Base-by-base conservation (phyloP, 345 rosid genomes). In the Pistacia integerrima region DNA sequence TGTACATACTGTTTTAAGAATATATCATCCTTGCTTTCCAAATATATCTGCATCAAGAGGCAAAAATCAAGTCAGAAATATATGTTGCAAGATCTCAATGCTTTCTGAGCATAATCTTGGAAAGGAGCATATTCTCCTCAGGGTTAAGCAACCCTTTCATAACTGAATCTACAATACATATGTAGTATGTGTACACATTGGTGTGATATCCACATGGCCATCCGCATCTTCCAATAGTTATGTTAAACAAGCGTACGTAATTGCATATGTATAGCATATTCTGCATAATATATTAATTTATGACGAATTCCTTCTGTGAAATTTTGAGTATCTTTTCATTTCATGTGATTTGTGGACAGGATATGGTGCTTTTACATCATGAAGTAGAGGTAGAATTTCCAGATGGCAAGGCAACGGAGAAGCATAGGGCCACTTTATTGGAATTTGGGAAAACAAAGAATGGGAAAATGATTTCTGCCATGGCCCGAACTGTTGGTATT, bases 361-460 rank as follows among this genome's bases (percentile, higher is more conserved):
- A 95, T 81, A 93, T 95, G 98, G 97, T 95, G 74, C 93, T 95
- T 86, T 74, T 95, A 82, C 96, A 92, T 83, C 97, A 93, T 73
- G 90, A 95, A 81, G 74, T 93, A 76, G 96, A 93, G 80, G 91
- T 93, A 49, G 96, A 93, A 65, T 95, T 82, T 77, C 94, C 91
- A 3, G 92, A 86, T 76, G 84, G 80, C 67, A 82, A 77, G 72
- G 81, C 69, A 0, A 41, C 78, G 2, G 97, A 95, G 81, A 86
- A 70, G 44, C 97, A 90, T 69, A 77, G 67, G 36, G 96, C 91
- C 18, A 95, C 99, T 57, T 79, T 95, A 51, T 74, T 95, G 78
- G 96, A 95, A 82, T 93, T 91, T 44, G 99, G 98, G 74, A 88
- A 76, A 61, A 77, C 55, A 11, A 83, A 79, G 76, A 81, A 93